A percentile compares a stretch with the other conserved stretches of the same genome.
phyloP scores from a whole-genome alignment of 225 moss, liverwort and hornwort genomes.

The Thuidium tamariscinum region DNA sequence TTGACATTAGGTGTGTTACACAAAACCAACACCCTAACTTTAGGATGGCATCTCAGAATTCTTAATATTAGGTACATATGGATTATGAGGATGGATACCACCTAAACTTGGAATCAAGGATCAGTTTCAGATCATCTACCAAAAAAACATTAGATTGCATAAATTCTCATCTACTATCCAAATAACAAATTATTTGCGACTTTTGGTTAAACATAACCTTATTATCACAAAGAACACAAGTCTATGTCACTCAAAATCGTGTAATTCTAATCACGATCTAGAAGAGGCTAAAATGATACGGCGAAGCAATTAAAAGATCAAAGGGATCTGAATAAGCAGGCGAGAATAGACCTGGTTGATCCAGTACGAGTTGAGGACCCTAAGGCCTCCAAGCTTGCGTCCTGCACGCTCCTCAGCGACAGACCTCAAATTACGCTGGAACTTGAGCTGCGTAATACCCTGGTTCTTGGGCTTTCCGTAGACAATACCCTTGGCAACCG shows the following conservation, averaged over 20 bases:
- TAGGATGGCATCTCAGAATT: no score
- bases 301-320: background rate
- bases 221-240: background rate
- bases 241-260: background rate
- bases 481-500: slow-evolving; percentile 85
- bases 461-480: slow-evolving; percentile 92
- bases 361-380: slow-evolving; percentile 85
- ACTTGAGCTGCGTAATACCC: slow-evolving; percentile 90
- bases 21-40: background rate
- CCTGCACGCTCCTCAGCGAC: slow-evolving; percentile 91
- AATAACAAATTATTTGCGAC: background rate
- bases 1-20: background rate
- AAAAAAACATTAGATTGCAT: background rate
- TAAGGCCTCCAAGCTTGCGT: slow-evolving; percentile 73
- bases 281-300: no score
- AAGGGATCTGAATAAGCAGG: background rate
- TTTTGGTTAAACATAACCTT: no score
- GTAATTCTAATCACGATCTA: background rate
- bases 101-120: background rate
- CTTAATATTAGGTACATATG: no score
- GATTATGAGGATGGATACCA: background rate
- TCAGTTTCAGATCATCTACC: background rate
- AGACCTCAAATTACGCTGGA: slow-evolving; percentile 79
- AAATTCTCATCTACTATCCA: background rate
- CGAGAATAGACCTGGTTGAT: slow-evolving; percentile 59